Percentiles rank a stretch among this genome's conserved stretches.
phyloP scores from a whole-genome alignment of 495 filamentous ascomycete species.

The Lasiosphaeria hispida region DNA sequence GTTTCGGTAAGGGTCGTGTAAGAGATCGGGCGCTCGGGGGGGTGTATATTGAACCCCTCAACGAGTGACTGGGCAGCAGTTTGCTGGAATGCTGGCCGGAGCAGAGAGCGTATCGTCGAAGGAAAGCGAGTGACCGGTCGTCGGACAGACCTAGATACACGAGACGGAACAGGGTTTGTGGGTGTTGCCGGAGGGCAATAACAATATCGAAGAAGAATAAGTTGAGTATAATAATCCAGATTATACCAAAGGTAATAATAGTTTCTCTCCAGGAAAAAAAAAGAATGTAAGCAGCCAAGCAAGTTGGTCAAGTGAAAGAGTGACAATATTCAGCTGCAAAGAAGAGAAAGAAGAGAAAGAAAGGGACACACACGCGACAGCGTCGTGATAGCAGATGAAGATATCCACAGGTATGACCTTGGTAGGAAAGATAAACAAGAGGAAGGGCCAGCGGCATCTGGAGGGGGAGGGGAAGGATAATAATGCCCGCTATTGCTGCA shows the following conservation, averaged over 20 bases:
- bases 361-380: conserved; percentile 46
- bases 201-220: conserved; percentile 18
- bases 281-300: conserved; percentile 56
- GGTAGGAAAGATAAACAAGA: conserved; percentile 40
- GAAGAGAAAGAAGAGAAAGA: conserved; percentile 43
- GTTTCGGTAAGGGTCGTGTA: conserved; percentile 21
- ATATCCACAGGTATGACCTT: conserved; percentile 40
- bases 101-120: conserved; percentile 3
- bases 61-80: background rate
- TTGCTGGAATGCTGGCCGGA: background rate
- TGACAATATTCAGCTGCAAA: conserved; percentile 51
- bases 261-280: conserved; percentile 38
- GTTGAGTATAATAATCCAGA: conserved; percentile 42
- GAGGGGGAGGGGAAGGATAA: conserved; percentile 36
- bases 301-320: conserved; percentile 57
- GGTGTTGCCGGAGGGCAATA: conserved; percentile 17
- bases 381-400: conserved; percentile 40
- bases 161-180: conserved; percentile 18
- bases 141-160: conserved; percentile 20
- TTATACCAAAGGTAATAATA: conserved; percentile 42
- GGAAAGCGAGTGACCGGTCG: conserved; percentile 24
- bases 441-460: conserved; percentile 29
- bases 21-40: conserved; percentile 10
- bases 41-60: background rate
- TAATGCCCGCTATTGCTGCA: conserved; percentile 37